Evolutionary conservation across 2,329 filamentous ascomycete species (phyloP).

Genomic region (Macrophomina pseudophaseolina): DNA sequence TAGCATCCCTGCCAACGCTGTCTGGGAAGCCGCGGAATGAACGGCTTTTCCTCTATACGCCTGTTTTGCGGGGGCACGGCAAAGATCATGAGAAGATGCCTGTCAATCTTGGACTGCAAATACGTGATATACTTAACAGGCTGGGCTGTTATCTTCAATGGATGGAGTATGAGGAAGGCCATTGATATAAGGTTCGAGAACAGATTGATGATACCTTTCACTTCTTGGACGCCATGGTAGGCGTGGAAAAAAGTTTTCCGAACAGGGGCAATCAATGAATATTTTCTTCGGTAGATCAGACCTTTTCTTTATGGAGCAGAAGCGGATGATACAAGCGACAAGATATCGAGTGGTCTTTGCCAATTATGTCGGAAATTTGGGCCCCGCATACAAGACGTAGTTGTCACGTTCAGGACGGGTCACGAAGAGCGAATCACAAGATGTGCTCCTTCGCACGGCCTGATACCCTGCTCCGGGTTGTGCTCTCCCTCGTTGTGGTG

Average conservation of each 20-base stretch:
- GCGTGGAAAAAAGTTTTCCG: not conserved
- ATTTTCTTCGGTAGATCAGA: too few species aligned
- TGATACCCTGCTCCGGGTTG: not conserved
- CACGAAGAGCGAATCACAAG: too few species aligned
- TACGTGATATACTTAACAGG: constrained; percentile 40
- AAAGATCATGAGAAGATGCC: constrained; percentile 50
- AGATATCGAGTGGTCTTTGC: too few species aligned
- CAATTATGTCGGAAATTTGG: too few species aligned
- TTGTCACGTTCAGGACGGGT: too few species aligned
- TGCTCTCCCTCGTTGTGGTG: not conserved
- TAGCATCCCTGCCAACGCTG: not conserved
- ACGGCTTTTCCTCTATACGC: constrained; percentile 33
- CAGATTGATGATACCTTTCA: constrained; percentile 53
- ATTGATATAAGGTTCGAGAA: constrained; percentile 57
- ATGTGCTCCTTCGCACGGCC: not conserved
- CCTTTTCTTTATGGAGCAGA: not conserved
- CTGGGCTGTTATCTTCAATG: constrained; percentile 46
- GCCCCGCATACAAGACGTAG: too few species aligned
- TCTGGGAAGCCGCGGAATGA: not conserved
- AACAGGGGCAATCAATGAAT: too few species aligned
- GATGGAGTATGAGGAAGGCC: constrained; percentile 52
- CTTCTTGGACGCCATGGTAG: not conserved
- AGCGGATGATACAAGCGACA: too few species aligned
- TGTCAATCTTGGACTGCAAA: constrained; percentile 41
- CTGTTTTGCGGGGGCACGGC: constrained; percentile 56